Base-by-base conservation (phyloP, 495 filamentous ascomycete genomes). In the Echria macrotheca region DNA sequence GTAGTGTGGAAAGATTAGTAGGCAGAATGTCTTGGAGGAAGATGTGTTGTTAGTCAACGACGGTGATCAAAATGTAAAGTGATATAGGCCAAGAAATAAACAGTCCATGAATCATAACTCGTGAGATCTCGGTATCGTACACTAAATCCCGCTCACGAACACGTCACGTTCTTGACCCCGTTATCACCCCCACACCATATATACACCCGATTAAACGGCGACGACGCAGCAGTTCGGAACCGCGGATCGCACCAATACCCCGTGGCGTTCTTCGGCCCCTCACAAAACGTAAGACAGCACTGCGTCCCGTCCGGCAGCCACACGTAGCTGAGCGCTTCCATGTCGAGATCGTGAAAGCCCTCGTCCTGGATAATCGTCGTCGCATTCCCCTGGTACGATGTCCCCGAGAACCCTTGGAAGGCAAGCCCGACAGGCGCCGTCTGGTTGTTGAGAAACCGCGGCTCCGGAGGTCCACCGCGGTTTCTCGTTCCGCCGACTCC, bases 231-330 rank as follows among this genome's bases (percentile, higher is more conserved):
- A 0, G 43, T 25, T 29, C 52, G 11, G 3, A 32, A 32, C 21
- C 60, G 26, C 18, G 40, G 7, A 4, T 55, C 33, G 44, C 61
- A 61, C 44, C 49, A 51, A 7, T 17, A 55, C 1, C 61, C 59
- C 9, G 18, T 24, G 0, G 47, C 35, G 3, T 22, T 52, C 5
- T 47, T 55, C 24, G 22, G 28, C 41, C 44, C 53, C 2, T 33
- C 19, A 26, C 63, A 66, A 35, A 59, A 62, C 0, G 58, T 62
- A 18, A 58, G 2, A 42, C 63, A 66, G 47, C 60, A 66, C 24
- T 31, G 17, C 14, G 48, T 50, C 2, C 23, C 25, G 18, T 61
- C 44, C 10, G 33, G 51, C 0, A 54, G 17, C 63, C 63, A 64
- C 7, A 57, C 37, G 33, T 60, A 64, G 38, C 58, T 62, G n/a